Conservation (phyloP, 2,329 filamentous ascomycete species). For the Ophiocordyceps unilateralis region DNA sequence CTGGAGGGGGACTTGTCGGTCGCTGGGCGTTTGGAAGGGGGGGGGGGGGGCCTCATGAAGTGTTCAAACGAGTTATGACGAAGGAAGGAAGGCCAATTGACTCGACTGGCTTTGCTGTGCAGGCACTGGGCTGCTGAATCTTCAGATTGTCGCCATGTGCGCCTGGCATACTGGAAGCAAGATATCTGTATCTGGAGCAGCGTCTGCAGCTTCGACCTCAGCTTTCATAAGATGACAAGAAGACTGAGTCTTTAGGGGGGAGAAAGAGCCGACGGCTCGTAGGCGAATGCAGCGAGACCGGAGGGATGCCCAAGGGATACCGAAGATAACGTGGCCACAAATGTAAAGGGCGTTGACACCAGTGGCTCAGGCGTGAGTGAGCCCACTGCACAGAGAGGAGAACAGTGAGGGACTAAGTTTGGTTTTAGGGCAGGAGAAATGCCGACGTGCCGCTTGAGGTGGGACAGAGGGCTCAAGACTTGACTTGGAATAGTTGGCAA, state of each 20-base stretch:
- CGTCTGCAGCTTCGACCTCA: background rate
- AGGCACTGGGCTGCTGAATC: no score
- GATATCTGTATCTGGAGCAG: background rate
- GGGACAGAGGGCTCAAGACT: no score
- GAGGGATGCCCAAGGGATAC: background rate
- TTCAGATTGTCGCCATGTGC: no score
- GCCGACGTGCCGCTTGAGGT: no score
- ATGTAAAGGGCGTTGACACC: background rate
- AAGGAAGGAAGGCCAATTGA: background rate
- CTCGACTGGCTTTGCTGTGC: background rate
- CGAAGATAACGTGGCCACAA: background rate
- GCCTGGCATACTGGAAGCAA: background rate
- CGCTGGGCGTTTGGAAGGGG: background rate
- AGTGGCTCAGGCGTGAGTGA: background rate
- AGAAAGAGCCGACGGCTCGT: background rate
- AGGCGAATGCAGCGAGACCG: background rate
- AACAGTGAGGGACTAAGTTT: background rate
- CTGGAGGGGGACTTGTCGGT: no score
- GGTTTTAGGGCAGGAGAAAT: no score
- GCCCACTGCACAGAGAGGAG: background rate
- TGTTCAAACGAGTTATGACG: background rate
- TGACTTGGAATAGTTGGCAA: no score
- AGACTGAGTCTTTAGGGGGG: background rate
- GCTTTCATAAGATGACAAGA: no score
- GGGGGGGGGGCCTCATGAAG: background rate